Evolutionary conservation across 2,329 filamentous ascomycete genomes (phyloP), one percentile per base, ranked within the genome.

Genomic region (Fusarium ambrosium): DNA sequence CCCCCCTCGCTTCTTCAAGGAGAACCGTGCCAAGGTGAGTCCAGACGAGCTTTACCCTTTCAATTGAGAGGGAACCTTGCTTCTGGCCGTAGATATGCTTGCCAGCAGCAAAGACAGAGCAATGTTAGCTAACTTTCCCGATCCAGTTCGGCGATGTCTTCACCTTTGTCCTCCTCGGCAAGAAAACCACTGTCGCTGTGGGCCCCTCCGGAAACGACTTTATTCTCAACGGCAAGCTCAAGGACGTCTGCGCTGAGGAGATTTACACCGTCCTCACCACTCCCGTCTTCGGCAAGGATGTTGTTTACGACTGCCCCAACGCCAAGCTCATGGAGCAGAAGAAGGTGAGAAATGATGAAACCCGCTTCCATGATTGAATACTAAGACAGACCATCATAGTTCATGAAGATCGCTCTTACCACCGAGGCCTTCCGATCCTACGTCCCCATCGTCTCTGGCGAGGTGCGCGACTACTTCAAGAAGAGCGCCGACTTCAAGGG

Each of bases 261-360:
- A 94, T 97, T 74, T 97, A 97, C 85, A 92, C 90, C 65, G 92
- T 94, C 66, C 88, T 98, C 71, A 92, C 90, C 8, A 91, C 89
- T 24, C 90, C 90, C 27, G 90, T 92, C 58, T 97, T 97, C 81
- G 95, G 95, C 76, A 92, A 91, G 78, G 92, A 95, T 85, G 95
- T 97, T 29, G 94, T 97, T 64, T 97, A 97, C 81, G 95, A 97
- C 82, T 97, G 94, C 85, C 94, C 94, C 48, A 97, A 97, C 82
- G 88, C 94, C 68, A 97, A 97, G 85, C 89, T 97, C 80, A 97
- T 97, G 95, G 95, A 97, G 86, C 95, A 97, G 87, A 97, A 97
- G 88, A 97, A 96, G 91, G 94, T 95, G 82, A 72, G 84, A 69
- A 64, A 69, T 45, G 13, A 43, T 2, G 6, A 34, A 27, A 27